Conservation (phyloP, 768 basidiomycete genomes). For the Auricularia sp. region DNA sequence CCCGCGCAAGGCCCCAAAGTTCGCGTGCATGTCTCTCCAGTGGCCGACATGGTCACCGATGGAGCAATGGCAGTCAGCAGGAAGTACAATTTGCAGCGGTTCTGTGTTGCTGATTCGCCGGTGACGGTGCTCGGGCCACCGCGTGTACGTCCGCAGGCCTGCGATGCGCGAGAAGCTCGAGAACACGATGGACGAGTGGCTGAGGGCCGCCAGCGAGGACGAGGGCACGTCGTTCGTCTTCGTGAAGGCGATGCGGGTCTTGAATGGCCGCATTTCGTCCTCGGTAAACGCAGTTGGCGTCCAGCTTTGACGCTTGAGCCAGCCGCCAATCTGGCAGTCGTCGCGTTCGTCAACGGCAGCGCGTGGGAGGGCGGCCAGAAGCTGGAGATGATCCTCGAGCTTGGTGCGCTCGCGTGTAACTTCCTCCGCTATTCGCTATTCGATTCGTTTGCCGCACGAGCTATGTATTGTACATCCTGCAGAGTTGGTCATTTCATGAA, state of each 20-base stretch:
- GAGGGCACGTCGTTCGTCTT: background rate
- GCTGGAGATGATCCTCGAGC: background rate
- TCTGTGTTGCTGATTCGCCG: too few species aligned
- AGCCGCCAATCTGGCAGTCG: background rate
- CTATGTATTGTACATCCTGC: too few species aligned
- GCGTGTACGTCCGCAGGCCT: background rate
- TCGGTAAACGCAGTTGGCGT: too few species aligned
- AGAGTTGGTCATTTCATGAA: too few species aligned
- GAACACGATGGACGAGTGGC: background rate
- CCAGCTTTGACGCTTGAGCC: background rate
- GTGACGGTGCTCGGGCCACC: slow-evolving; percentile 19
- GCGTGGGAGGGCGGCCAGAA: background rate
- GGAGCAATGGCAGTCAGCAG: too few species aligned
- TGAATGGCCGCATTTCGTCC: background rate
- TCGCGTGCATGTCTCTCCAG: too few species aligned
- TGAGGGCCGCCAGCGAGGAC: background rate
- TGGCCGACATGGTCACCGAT: too few species aligned
- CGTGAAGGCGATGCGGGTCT: background rate
- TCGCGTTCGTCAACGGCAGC: background rate
- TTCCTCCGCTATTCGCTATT: too few species aligned
- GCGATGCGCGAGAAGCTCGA: background rate
- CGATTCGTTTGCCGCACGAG: too few species aligned
- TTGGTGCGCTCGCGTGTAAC: background rate
- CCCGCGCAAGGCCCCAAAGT: too few species aligned
- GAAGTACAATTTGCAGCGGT: too few species aligned